phyloP scores from a whole-genome alignment of 2,329 filamentous ascomycete genomes.

The Epichloe gansuensis region DNA sequence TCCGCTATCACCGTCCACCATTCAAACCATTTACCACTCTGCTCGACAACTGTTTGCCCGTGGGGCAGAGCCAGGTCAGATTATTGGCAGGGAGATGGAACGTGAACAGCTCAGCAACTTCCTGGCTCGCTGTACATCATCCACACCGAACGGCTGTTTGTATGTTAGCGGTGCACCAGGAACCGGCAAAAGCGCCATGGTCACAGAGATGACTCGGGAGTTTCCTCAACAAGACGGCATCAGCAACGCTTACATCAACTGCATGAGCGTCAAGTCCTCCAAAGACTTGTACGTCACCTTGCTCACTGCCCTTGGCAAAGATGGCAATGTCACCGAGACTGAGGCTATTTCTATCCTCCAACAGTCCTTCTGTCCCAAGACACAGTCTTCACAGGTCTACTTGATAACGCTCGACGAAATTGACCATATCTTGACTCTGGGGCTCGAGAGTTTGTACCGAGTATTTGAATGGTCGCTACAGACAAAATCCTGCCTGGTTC shows the following conservation, averaged over 20 bases:
- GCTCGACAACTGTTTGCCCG: conserved; percentile 80
- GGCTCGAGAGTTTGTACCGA: conserved; percentile 78
- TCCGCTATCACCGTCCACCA: conserved; percentile 52
- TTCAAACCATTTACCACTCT: conserved; percentile 70
- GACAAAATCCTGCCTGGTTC: conserved; percentile 61
- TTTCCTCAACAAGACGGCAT: conserved; percentile 40
- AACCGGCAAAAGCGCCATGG: conserved; percentile 91
- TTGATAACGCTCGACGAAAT: conserved; percentile 91
- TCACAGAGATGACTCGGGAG: conserved; percentile 61
- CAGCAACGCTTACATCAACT: conserved; percentile 76
- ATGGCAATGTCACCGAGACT: conserved; percentile 46
- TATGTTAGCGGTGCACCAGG: conserved; percentile 94
- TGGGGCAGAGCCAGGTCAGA: conserved; percentile 57
- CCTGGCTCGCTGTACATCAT: conserved; percentile 48
- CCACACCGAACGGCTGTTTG: conserved; percentile 61
- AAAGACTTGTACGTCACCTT: conserved; percentile 75
- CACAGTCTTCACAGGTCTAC: conserved; percentile 45
- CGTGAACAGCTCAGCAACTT: conserved; percentile 55
- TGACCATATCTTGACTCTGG: conserved; percentile 80
- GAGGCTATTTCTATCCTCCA: conserved; percentile 57
- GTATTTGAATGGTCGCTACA: conserved; percentile 95
- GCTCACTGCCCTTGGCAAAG: conserved; percentile 52
- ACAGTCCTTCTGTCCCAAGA: conserved; percentile 55
- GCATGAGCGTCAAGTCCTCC: conserved; percentile 88
- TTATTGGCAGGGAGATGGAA: conserved; percentile 66